Percentiles rank a stretch among this genome's conserved stretches.
phyloP scores from a whole-genome alignment of 192 early-diverging fungal genomes.

The Gonapodya prolifera region DNA sequence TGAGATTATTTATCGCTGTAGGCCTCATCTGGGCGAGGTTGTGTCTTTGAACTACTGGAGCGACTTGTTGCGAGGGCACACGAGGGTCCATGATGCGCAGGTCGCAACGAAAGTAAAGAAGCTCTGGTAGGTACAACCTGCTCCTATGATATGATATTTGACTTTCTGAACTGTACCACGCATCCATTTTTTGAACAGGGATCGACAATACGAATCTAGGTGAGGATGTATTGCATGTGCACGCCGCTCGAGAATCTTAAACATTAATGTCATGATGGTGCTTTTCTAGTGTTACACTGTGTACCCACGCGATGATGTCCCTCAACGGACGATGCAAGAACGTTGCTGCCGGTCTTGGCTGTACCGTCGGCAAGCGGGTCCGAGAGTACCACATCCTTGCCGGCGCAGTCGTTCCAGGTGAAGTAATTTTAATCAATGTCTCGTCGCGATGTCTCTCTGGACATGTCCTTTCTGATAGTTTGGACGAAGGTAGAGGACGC shows the following conservation, averaged over 20 bases:
- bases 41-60: background rate
- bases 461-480: background rate
- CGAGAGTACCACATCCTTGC: background rate
- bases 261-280: too few species aligned
- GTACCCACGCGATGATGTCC: background rate
- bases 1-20: background rate
- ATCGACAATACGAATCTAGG: too few species aligned
- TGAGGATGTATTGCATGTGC: too few species aligned
- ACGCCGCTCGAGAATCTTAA: too few species aligned
- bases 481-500: background rate
- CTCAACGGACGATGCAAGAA: background rate
- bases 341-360: background rate
- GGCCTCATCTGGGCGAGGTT: background rate
- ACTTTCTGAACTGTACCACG: too few species aligned
- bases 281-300: background rate
- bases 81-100: background rate
- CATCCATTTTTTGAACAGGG: too few species aligned
- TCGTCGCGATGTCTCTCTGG: background rate
- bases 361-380: background rate
- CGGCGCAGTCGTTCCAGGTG: background rate
- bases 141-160: too few species aligned
- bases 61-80: background rate
- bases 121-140: too few species aligned
- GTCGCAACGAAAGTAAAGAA: background rate
- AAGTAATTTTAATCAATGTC: background rate